These are phyloP conservation scores for Apiotrichum gracile DNA, from an alignment of 1,284 basidiomycete species.

Conservation along the genomic window DNA sequence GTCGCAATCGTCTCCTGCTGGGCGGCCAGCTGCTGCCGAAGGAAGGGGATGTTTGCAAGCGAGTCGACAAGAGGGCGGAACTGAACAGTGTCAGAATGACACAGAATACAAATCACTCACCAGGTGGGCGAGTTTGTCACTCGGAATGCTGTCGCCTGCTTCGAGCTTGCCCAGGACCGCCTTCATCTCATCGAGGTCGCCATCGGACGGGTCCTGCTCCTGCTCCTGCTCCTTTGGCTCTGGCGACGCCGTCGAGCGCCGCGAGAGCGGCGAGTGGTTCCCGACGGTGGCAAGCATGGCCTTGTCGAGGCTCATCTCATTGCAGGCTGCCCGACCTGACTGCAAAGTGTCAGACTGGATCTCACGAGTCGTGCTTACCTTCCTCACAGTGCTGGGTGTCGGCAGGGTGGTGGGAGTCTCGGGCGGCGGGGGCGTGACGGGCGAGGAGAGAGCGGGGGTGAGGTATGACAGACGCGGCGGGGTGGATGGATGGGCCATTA, in stretches of 20 bases:
- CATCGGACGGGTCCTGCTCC: conserved; percentile 9
- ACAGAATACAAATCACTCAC: conserved; percentile 12
- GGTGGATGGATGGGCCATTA: conserved; percentile 17
- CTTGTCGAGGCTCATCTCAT: conserved; percentile 1
- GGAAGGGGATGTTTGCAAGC: conserved; percentile 25
- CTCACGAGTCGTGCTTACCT: neutral
- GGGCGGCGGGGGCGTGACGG: conserved; percentile 22
- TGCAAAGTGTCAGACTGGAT: neutral
- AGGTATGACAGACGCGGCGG: conserved; percentile 14
- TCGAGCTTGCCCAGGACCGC: conserved; percentile 10
- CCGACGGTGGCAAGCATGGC: neutral
- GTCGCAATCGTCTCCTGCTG: conserved; percentile 39
- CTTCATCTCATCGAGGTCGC: conserved; percentile 16
- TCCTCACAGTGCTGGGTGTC: conserved; percentile 13
- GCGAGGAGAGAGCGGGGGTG: conserved; percentile 21
- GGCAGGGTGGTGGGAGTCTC: conserved; percentile 23
- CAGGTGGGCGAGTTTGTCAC: conserved; percentile 25
- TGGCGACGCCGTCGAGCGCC: neutral
- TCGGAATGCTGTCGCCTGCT: neutral
- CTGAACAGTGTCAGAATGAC: conserved; percentile 12
- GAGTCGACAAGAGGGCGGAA: conserved; percentile 26
- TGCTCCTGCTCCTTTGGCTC: neutral
- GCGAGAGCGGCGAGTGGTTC: neutral
- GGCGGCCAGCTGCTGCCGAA: conserved; percentile 30
- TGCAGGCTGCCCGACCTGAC: neutral